Percentiles rank a stretch among this genome's conserved stretches.
These are phyloP conservation scores for Senna tora DNA, from an alignment of 306 rosid genomes.

Conservation along the genomic window DNA sequence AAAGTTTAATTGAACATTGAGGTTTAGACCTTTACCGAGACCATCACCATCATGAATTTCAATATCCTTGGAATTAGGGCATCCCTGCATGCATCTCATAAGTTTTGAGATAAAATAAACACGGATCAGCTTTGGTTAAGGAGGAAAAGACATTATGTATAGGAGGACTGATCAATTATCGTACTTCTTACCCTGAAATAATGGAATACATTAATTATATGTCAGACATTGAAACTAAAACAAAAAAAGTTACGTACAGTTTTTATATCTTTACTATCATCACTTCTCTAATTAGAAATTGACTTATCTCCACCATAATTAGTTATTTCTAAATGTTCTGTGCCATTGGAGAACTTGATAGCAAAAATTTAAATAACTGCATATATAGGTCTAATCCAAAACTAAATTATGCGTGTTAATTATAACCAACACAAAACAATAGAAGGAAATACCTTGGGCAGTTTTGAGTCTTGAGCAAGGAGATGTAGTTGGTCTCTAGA, in stretches of 20 bases:
- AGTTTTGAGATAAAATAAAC: not conserved
- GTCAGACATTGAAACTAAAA: slow-evolving; percentile 5
- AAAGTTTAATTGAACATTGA: slow-evolving; percentile 48
- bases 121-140: slow-evolving; percentile 25
- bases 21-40: slow-evolving; percentile 57
- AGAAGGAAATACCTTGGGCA: slow-evolving; percentile 56
- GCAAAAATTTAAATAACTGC: too few relatives aligned
- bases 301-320: too few relatives aligned
- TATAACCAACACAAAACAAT: slow-evolving; percentile 24
- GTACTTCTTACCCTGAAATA: slow-evolving; percentile 31
- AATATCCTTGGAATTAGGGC: slow-evolving; percentile 51
- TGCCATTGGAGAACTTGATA: too few relatives aligned
- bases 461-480: slow-evolving; percentile 50
- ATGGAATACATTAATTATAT: not conserved
- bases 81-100: slow-evolving; percentile 46
- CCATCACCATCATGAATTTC: slow-evolving; percentile 49
- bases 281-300: too few relatives aligned
- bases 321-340: too few relatives aligned
- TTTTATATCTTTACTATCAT: too few relatives aligned
- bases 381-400: too few relatives aligned
- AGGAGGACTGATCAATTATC: not conserved
- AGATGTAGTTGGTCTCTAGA: slow-evolving; percentile 49
- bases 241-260: too few relatives aligned
- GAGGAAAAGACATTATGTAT: not conserved
- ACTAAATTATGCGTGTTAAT: not conserved